Evolutionary conservation across 2,329 filamentous ascomycete genomes (phyloP).

Genomic region (Beauveria pseudobassiana): DNA sequence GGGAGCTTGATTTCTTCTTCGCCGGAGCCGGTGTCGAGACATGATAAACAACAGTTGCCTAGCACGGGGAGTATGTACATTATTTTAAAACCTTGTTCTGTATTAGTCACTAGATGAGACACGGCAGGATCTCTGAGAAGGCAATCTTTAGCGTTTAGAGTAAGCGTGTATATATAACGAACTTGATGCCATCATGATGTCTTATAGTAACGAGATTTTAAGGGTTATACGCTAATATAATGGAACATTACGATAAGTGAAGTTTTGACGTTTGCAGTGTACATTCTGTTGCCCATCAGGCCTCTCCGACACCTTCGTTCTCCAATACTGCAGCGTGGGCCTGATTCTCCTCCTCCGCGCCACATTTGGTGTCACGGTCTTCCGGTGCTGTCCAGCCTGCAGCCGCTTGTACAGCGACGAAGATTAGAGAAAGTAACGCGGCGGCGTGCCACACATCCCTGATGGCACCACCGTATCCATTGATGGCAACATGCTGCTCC

Average conservation of each 20-base stretch:
- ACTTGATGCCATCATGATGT: neutral
- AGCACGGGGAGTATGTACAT: neutral
- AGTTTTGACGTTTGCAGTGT: neutral
- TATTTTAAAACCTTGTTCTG: neutral
- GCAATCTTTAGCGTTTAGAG: neutral
- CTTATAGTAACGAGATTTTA: too few relatives aligned
- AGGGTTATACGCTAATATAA: too few relatives aligned
- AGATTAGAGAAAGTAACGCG: conserved; percentile 33
- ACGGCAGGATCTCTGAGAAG: neutral
- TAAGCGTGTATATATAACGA: neutral
- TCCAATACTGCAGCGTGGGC: conserved; percentile 20
- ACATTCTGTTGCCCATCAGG: neutral
- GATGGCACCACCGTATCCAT: conserved; percentile 39
- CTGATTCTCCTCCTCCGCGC: conserved; percentile 25
- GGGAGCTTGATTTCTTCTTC: conserved; percentile 74
- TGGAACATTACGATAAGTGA: too few relatives aligned
- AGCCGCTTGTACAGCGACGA: conserved; percentile 40
- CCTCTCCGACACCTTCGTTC: conserved; percentile 26
- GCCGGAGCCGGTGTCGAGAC: conserved; percentile 19
- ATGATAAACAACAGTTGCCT: neutral
- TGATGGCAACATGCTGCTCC: conserved; percentile 39
- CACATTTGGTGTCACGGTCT: conserved; percentile 44
- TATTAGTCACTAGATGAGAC: neutral
- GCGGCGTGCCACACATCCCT: conserved; percentile 40
- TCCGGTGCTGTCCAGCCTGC: conserved; percentile 46